Evolutionary conservation across 495 filamentous ascomycete species (phyloP).

Genomic region (Bacidia gigantensis): DNA sequence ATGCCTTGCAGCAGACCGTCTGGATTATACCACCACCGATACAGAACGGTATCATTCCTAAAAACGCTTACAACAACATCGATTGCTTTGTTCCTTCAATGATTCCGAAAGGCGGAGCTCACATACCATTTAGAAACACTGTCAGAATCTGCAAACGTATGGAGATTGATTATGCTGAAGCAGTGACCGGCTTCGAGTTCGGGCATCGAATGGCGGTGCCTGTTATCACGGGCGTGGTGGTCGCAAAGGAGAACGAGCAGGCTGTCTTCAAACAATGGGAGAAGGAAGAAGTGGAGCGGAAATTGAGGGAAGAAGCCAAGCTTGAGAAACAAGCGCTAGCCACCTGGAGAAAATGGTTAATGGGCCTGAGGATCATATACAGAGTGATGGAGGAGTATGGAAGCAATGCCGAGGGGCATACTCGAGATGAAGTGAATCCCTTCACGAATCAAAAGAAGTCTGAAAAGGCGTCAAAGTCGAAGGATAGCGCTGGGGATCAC

Average conservation of each 20-base stretch:
- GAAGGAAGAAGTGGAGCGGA: slow-evolving; percentile 66
- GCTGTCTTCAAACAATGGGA: slow-evolving; percentile 67
- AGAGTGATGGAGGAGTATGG: slow-evolving; percentile 71
- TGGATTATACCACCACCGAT: slow-evolving; percentile 86
- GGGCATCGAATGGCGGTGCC: slow-evolving; percentile 84
- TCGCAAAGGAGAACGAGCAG: slow-evolving; percentile 66
- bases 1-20: slow-evolving; percentile 73
- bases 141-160: slow-evolving; percentile 70
- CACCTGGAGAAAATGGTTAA: slow-evolving; percentile 76
- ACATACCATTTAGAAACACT: slow-evolving; percentile 66
- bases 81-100: slow-evolving; percentile 90
- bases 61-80: slow-evolving; percentile 93
- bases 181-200: slow-evolving; percentile 95
- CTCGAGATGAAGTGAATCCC: slow-evolving; percentile 31
- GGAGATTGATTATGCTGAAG: slow-evolving; percentile 81
- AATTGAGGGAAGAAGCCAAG: slow-evolving; percentile 69
- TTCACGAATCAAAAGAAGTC: slow-evolving; percentile 25
- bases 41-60: slow-evolving; percentile 72
- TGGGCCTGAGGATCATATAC: slow-evolving; percentile 70
- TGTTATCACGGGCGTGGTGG: slow-evolving; percentile 77
- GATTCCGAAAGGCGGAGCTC: slow-evolving; percentile 72
- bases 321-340: slow-evolving; percentile 56
- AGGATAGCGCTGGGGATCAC: slow-evolving; percentile 4
- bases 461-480: slow-evolving; percentile 4
- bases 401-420: slow-evolving; percentile 24